Percentiles rank a stretch among this genome's conserved stretches.
phyloP scores from a whole-genome alignment of 306 rosid genomes.

The Quercus glauca region DNA sequence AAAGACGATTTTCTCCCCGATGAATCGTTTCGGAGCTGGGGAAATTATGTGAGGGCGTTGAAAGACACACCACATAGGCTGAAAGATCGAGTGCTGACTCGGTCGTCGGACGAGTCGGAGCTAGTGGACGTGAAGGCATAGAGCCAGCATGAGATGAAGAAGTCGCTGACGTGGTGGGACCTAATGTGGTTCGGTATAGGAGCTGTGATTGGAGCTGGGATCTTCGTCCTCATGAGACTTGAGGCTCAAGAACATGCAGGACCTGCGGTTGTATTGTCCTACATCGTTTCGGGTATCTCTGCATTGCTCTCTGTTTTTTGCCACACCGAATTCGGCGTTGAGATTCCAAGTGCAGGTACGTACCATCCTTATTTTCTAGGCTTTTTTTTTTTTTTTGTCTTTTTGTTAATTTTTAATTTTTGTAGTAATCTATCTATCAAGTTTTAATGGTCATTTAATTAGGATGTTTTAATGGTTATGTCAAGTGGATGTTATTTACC shows the following conservation, averaged over 20 bases:
- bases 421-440: no score
- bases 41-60: constrained; percentile 47
- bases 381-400: no score
- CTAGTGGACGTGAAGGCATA: constrained; percentile 59
- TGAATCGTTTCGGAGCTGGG: constrained; percentile 72
- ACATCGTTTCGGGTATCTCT: constrained; percentile 69
- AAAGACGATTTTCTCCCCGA: constrained; percentile 74
- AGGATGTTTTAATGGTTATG: no score
- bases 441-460: no score
- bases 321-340: constrained; percentile 85
- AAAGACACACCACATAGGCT: constrained; percentile 52
- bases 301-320: constrained; percentile 96
- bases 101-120: constrained; percentile 60
- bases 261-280: constrained; percentile 78
- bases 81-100: constrained; percentile 43
- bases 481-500: no score
- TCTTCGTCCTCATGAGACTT: constrained; percentile 77
- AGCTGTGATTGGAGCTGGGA: constrained; percentile 82
- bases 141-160: constrained; percentile 81
- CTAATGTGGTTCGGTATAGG: constrained; percentile 87
- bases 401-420: not conserved
- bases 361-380: no score
- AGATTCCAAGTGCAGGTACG: constrained; percentile 83
- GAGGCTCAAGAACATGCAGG: constrained; percentile 50
- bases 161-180: constrained; percentile 86